phyloP scores from a whole-genome alignment of 306 rosid genomes.

The Castanospermum australe region DNA sequence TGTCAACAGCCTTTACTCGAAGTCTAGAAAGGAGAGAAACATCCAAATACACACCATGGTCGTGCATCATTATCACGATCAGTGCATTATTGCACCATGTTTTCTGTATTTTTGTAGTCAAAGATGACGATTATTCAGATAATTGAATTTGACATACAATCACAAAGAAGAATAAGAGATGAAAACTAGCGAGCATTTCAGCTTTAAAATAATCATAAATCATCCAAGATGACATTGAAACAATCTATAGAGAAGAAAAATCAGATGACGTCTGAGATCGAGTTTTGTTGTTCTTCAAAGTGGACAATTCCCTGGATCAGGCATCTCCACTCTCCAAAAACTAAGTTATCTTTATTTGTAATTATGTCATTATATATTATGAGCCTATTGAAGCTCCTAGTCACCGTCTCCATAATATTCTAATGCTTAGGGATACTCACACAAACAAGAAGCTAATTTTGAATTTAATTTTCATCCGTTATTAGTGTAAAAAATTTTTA shows the following conservation, averaged over 20 bases:
- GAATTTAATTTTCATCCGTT: too few relatives aligned
- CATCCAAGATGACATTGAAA: not conserved
- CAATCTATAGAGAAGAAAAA: not conserved
- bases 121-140: not conserved
- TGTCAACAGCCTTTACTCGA: not conserved
- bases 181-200: not conserved
- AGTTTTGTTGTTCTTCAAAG: not conserved
- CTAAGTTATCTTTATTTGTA: conserved; percentile 28
- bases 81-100: not conserved
- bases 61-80: not conserved
- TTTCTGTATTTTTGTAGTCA: not conserved
- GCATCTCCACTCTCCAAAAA: not conserved
- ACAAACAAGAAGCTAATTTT: conserved; percentile 17
- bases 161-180: not conserved
- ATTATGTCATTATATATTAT: not conserved
- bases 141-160: not conserved
- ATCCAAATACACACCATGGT: too few relatives aligned
- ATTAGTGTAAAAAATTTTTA: too few relatives aligned
- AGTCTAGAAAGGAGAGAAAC: not conserved
- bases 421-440: conserved; percentile 14
- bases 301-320: conserved; percentile 24
- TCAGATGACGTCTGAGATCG: not conserved
- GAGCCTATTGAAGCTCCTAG: conserved; percentile 24
- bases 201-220: not conserved
- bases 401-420: conserved; percentile 18